phyloP scores from a whole-genome alignment of 2,329 filamentous ascomycete genomes.

The Monosporascus cannonballus region DNA sequence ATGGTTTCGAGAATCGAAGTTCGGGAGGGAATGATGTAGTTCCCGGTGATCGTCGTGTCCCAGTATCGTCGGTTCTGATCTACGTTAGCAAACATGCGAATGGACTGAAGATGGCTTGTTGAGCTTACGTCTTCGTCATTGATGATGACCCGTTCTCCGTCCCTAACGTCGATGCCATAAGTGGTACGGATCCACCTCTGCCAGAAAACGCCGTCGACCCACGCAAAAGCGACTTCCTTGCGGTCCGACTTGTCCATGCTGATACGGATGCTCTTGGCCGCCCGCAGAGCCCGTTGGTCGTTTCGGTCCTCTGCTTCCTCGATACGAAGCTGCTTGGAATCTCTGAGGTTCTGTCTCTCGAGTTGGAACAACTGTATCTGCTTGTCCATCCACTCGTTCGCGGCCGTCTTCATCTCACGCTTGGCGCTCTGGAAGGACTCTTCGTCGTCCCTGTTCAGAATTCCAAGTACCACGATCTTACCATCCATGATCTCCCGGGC shows the following conservation, averaged over 20 bases:
- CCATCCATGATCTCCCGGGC: slow-evolving; percentile 92
- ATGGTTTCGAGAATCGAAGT: slow-evolving; percentile 88
- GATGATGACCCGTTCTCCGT: slow-evolving; percentile 89
- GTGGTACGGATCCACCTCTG: slow-evolving; percentile 94
- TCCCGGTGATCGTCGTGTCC: slow-evolving; percentile 85
- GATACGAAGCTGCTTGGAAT: slow-evolving; percentile 90
- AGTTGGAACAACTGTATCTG: slow-evolving; percentile 87
- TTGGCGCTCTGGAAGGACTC: slow-evolving; percentile 74
- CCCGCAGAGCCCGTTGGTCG: slow-evolving; percentile 78
- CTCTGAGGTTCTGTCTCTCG: slow-evolving; percentile 85
- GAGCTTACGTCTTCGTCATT: slow-evolving; percentile 89
- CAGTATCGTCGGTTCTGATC: slow-evolving; percentile 83
- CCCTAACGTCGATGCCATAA: slow-evolving; percentile 81
- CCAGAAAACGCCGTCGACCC: slow-evolving; percentile 97
- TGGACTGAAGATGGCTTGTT: neutral
- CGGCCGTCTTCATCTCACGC: slow-evolving; percentile 90
- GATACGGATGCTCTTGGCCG: slow-evolving; percentile 86
- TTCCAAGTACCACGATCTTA: slow-evolving; percentile 88
- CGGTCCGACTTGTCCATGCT: slow-evolving; percentile 82
- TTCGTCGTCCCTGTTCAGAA: slow-evolving; percentile 72
- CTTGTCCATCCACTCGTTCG: slow-evolving; percentile 97
- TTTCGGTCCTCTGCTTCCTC: slow-evolving; percentile 93
- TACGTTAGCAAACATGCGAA: slow-evolving; percentile 27
- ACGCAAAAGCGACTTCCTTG: slow-evolving; percentile 90
- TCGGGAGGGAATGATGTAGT: slow-evolving; percentile 81